These are phyloP conservation scores for Heteromeles arbutifolia DNA, from an alignment of 306 rosid genomes.

Conservation along the genomic window DNA sequence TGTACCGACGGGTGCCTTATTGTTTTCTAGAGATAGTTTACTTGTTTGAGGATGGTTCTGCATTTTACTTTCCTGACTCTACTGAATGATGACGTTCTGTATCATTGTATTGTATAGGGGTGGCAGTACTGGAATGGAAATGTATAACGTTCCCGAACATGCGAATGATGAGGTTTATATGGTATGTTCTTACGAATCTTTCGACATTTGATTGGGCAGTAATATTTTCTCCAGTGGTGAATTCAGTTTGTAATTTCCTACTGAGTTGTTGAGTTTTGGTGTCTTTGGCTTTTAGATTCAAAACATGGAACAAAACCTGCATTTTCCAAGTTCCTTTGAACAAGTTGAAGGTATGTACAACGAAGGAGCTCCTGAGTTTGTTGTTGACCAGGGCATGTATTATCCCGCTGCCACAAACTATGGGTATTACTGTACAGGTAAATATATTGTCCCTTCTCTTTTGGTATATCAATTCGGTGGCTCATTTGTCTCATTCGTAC, in stretches of 20 bases:
- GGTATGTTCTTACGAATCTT: conserved; percentile 29
- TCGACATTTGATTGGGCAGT: not conserved
- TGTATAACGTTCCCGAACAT: conserved; percentile 46
- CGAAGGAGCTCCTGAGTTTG: conserved; percentile 76
- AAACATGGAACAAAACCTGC: conserved; percentile 52
- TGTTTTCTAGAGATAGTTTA: not conserved
- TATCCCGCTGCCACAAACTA: conserved; percentile 87
- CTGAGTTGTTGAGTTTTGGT: not conserved
- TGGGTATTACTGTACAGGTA: conserved; percentile 94
- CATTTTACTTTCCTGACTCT: not conserved
- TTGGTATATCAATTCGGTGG: not conserved
- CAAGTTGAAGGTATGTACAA: conserved; percentile 64
- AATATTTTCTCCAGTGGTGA: not conserved
- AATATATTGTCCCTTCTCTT: not conserved
- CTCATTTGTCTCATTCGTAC: conserved; percentile 14
- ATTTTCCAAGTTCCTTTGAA: conserved; percentile 46
- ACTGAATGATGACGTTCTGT: conserved; percentile 19
- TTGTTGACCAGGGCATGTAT: conserved; percentile 75
- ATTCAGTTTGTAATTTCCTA: not conserved
- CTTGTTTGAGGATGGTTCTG: not conserved
- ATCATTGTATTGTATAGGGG: conserved; percentile 38
- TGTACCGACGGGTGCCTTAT: not conserved
- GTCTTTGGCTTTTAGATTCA: conserved; percentile 43
- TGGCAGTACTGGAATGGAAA: conserved; percentile 61
- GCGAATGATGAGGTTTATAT: conserved; percentile 42